These are phyloP conservation scores for Cercophora scortea DNA, from an alignment of 495 filamentous ascomycete species.

Conservation along the genomic window DNA sequence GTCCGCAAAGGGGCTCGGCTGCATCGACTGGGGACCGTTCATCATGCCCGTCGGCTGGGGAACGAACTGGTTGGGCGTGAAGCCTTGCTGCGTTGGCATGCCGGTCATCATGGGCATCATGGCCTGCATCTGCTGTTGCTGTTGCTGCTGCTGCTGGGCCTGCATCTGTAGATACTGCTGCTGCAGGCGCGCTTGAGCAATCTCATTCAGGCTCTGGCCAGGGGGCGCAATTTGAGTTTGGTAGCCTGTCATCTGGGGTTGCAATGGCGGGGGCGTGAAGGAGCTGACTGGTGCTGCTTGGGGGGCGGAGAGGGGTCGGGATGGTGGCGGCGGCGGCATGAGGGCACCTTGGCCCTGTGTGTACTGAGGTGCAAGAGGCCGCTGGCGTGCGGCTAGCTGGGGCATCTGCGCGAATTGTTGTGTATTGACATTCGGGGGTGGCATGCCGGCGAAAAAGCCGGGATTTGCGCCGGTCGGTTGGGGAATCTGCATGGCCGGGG, in stretches of 20 bases:
- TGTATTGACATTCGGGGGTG: constrained; percentile 28
- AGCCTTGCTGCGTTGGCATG: constrained; percentile 44
- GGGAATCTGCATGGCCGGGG: constrained; percentile 32
- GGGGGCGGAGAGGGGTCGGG: constrained; percentile 79
- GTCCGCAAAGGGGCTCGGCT: constrained; percentile 13
- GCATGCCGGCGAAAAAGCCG: constrained; percentile 39
- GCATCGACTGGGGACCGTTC: constrained; percentile 29
- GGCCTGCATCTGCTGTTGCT: constrained; percentile 33
- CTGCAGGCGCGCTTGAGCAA: constrained; percentile 60
- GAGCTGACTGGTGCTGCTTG: constrained; percentile 69
- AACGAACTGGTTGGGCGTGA: constrained; percentile 46
- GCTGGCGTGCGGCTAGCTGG: constrained; percentile 48
- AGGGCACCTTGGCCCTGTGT: constrained; percentile 48
- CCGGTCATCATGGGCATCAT: constrained; percentile 37
- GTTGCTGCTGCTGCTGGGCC: constrained; percentile 19
- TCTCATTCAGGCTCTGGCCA: constrained; percentile 67
- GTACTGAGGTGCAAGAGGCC: constrained; percentile 63
- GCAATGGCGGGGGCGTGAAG: constrained; percentile 67
- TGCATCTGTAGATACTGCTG: constrained; percentile 38
- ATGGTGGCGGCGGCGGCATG: constrained; percentile 55
- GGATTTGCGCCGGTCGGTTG: constrained; percentile 47
- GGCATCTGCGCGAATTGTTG: constrained; percentile 28
- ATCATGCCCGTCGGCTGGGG: constrained; percentile 36
- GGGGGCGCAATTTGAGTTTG: constrained; percentile 53
- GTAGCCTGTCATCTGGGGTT: constrained; percentile 80